A percentile compares a stretch with the other conserved stretches of the same genome.
phyloP scores from a whole-genome alignment of 176 grass and related monocot genomes.

The Miscanthus lutarioriparius region DNA sequence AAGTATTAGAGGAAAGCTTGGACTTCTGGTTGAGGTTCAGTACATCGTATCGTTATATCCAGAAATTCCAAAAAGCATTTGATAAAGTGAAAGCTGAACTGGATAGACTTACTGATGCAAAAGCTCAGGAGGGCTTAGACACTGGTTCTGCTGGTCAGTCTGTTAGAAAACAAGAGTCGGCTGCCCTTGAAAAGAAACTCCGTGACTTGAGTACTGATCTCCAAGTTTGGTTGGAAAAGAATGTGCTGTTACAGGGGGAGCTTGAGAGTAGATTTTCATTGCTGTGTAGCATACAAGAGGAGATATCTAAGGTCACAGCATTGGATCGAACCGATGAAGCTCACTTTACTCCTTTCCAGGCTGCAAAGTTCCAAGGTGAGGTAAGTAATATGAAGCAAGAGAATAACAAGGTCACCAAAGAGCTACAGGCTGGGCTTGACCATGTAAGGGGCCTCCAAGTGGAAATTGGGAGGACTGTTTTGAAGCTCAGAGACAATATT shows the following conservation, averaged over 20 bases:
- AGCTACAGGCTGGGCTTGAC: conserved; percentile 62
- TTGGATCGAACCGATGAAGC: conserved; percentile 11
- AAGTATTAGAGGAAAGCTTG: conserved; percentile 59
- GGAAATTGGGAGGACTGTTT: conserved; percentile 49
- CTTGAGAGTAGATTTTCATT: conserved; percentile 58
- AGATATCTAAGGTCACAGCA: conserved; percentile 52
- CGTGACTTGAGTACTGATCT: conserved; percentile 64
- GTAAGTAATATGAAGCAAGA: conserved; percentile 73
- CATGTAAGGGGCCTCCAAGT: conserved; percentile 61
- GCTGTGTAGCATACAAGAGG: conserved; percentile 60
- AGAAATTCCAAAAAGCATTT: conserved; percentile 57
- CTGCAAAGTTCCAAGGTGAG: conserved; percentile 73
- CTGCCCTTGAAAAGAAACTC: conserved; percentile 55
- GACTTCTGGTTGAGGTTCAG: conserved; percentile 81
- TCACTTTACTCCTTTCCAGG: conserved; percentile 52
- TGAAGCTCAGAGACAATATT: conserved; percentile 55
- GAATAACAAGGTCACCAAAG: conserved; percentile 74
- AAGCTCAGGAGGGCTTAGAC: conserved; percentile 32
- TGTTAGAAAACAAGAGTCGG: conserved; percentile 40
- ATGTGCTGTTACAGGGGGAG: conserved; percentile 59
- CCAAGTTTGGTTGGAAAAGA: conserved; percentile 77
- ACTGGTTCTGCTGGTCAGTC: conserved; percentile 21
- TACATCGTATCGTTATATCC: conserved; percentile 66
- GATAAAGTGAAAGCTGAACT: conserved; percentile 47
- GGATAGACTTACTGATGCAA: conserved; percentile 40